These are phyloP conservation scores for Yamadazyma laniorum DNA, from an alignment of 805 yeast genomes.

Conservation along the genomic window DNA sequence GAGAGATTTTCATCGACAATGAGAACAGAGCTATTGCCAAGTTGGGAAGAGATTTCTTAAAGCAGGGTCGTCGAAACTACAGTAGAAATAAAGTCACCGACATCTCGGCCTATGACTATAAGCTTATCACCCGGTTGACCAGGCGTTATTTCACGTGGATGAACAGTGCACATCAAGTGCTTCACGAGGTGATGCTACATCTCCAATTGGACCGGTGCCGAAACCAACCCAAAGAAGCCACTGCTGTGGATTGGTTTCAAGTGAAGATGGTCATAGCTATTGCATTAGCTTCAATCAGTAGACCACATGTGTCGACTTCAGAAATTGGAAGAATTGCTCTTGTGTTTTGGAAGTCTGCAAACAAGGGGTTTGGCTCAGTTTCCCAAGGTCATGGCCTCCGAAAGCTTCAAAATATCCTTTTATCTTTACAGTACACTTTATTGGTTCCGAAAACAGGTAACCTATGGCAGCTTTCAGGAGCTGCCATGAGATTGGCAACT, in stretches of 20 bases:
- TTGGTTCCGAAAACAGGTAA: constrained; percentile 16
- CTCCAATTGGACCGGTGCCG: constrained; percentile 10
- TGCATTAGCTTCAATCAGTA: constrained; percentile 12
- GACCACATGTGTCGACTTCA: constrained; percentile 14
- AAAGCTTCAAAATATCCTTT: constrained; percentile 12
- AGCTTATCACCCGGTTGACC: constrained; percentile 8
- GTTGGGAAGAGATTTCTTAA: constrained; percentile 13
- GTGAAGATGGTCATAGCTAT: constrained; percentile 14
- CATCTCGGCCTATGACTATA: constrained; percentile 13
- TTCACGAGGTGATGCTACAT: constrained; percentile 13
- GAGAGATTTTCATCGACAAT: constrained; percentile 13
- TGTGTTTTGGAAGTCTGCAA: constrained; percentile 15
- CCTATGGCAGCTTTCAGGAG: constrained; percentile 16
- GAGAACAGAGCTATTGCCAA: constrained; percentile 14
- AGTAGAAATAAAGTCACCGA: constrained; percentile 9
- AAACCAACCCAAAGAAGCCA: constrained; percentile 8
- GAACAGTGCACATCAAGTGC: constrained; percentile 16
- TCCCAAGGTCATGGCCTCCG: constrained; percentile 12
- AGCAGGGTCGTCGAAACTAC: constrained; percentile 11
- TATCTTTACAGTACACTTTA: constrained; percentile 13
- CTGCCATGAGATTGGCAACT: constrained; percentile 15
- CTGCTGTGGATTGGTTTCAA: constrained; percentile 11
- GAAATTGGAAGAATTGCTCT: constrained; percentile 15
- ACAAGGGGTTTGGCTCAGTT: constrained; percentile 4
- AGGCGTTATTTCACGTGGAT: constrained; percentile 13